These are phyloP conservation scores for Ailanthus altissimus DNA, from an alignment of 345 rosid species.

Conservation along the genomic window DNA sequence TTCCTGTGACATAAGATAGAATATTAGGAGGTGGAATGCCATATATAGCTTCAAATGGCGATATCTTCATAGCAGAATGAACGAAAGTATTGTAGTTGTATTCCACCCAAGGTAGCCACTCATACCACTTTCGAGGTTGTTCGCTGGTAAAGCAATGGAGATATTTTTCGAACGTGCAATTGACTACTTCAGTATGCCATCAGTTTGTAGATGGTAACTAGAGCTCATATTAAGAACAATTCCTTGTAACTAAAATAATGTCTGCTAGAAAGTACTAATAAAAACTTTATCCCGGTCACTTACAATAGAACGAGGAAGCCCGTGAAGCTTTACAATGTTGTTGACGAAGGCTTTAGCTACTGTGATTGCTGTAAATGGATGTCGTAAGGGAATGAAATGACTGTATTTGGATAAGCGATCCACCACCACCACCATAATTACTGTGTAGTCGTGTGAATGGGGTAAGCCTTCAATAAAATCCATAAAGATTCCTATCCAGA, in stretches of 20 bases:
- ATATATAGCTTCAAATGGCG: conserved; percentile 1
- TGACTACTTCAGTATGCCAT: conserved; percentile 13
- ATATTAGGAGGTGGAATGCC: not conserved
- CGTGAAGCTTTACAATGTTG: no score
- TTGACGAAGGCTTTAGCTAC: not conserved
- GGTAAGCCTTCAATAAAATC: not conserved
- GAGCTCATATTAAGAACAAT: not conserved
- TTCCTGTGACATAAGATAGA: not conserved
- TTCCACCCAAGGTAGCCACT: no score
- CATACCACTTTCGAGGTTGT: no score
- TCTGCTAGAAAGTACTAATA: not conserved
- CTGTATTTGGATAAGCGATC: not conserved
- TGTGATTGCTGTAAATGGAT: not conserved
- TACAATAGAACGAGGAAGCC: not conserved
- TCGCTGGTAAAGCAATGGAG: not conserved
- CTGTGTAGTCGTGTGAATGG: not conserved
- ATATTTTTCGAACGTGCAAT: not conserved
- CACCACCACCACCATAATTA: not conserved
- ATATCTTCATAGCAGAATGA: not conserved
- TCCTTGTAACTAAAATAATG: not conserved
- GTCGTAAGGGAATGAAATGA: not conserved
- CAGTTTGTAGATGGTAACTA: conserved; percentile 1
- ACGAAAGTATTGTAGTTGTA: not conserved
- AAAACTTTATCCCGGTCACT: conserved; percentile 1
- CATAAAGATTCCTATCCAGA: not conserved